Evolutionary conservation across 2,329 filamentous ascomycete species (phyloP), one percentile per base, ranked within the genome.

Genomic region (Cytospora schulzeri): DNA sequence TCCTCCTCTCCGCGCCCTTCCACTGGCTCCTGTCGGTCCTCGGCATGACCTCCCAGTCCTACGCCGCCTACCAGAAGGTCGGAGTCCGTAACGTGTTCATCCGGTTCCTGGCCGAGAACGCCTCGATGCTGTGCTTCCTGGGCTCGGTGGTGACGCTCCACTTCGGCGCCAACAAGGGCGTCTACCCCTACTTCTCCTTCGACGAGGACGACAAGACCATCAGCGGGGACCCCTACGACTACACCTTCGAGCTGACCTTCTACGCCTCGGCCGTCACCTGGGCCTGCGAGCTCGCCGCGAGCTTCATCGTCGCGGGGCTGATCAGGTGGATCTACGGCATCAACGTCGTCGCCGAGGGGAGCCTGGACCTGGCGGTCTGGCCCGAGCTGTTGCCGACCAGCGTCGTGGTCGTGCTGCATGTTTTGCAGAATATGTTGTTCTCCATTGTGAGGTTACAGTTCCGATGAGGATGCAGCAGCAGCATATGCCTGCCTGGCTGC

Each of bases 391-490:
- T 90, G 70, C 88, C 88, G 22, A 88, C 88, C 3, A 85, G 85
- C 62, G 84, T 88, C 24, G 85, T 85, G 26, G 87, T 89, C 26
- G 86, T 86, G 78, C 77, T 90, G 73, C 88, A 90, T 70, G 88
- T 90, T 58, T 72, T 90, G 75, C 88, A 90, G 76, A 90, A 90
- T 73, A 90, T 90, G 88, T 75, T 90, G 63, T 90, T 90, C 76
- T 87, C 85, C 54, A 90, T 90, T 70, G 84, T 89, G 41, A 81
- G 87, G 68, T 76, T 90, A 71, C 82, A 85, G 68, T 90, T 90
- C 69, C 79, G 75, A 41, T 76, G 68, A 73, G 57, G 15, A 35
- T 50, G n/a, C n/a, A n/a, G n/a, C n/a, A n/a, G n/a, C n/a, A n/a
- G n/a, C n/a, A n/a, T n/a, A n/a, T n/a, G n/a, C n/a, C n/a, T n/a